Conservation (phyloP, 2,329 filamentous ascomycete genomes). For the Paracoccidioides lutzii region DNA sequence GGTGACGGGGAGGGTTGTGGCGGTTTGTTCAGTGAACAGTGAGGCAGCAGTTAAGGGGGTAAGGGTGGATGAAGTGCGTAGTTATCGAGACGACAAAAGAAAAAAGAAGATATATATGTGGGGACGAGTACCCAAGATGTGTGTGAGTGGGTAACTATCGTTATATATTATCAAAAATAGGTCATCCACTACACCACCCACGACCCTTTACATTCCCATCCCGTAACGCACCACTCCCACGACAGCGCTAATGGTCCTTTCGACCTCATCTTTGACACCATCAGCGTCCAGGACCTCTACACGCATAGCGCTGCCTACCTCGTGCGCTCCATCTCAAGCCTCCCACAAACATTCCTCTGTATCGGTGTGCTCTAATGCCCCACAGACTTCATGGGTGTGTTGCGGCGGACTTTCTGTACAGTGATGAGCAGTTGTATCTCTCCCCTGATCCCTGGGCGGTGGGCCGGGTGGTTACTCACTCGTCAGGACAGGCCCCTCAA, state of each 20-base stretch:
- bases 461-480: neutral
- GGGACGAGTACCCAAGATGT: no score
- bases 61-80: neutral
- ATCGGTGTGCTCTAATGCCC: neutral
- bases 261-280: neutral
- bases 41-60: neutral
- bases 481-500: neutral
- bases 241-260: no score
- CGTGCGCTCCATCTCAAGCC: neutral
- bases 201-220: neutral
- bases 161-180: neutral
- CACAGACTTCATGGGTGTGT: neutral
- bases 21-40: neutral
- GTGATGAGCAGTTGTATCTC: neutral
- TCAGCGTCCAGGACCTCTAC: neutral
- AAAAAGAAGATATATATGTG: neutral
- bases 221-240: neutral
- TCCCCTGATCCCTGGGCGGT: neutral
- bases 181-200: neutral
- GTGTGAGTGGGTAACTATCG: no score
- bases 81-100: neutral
- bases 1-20: neutral
- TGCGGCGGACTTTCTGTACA: neutral
- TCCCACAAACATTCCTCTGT: neutral
- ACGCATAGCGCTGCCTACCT: neutral